phyloP scores from a whole-genome alignment of 148 eudicot species.

The Arctostaphylos glauca region DNA sequence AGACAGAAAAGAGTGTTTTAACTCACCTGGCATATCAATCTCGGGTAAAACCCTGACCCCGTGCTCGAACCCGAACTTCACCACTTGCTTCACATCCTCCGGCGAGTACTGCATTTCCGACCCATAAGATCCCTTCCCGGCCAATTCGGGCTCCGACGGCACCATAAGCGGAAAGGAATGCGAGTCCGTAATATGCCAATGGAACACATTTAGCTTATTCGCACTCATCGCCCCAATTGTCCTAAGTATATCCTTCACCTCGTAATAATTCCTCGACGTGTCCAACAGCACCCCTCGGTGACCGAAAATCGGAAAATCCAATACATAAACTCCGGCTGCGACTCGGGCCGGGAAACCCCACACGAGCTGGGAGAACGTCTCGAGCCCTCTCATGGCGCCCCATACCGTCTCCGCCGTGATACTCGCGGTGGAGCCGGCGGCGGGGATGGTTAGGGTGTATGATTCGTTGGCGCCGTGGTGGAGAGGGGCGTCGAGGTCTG shows the following conservation, averaged over 20 bases:
- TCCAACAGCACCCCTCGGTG: slow-evolving; percentile 83
- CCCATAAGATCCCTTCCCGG: slow-evolving; percentile 66
- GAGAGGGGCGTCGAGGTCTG: slow-evolving; percentile 35
- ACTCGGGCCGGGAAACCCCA: slow-evolving; percentile 30
- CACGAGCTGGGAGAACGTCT: slow-evolving; percentile 56
- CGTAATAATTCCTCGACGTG: slow-evolving; percentile 71
- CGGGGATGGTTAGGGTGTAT: slow-evolving; percentile 57
- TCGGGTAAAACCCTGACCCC: slow-evolving; percentile 92
- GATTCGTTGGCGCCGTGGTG: slow-evolving; percentile 71
- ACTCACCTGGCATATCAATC: slow-evolving; percentile 85
- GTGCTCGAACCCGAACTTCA: slow-evolving; percentile 69
- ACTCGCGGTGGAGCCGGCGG: slow-evolving; percentile 29
- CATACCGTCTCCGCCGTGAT: slow-evolving; percentile 58
- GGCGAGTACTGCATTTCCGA: slow-evolving; percentile 58
- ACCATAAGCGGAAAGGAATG: slow-evolving; percentile 83
- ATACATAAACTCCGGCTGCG: slow-evolving; percentile 47
- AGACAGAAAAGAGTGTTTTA: background rate
- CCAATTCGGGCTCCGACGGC: slow-evolving; percentile 65
- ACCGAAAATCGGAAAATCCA: slow-evolving; percentile 53
- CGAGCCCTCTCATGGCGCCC: slow-evolving; percentile 95
- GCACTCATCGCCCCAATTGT: slow-evolving; percentile 66
- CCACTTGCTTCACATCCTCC: slow-evolving; percentile 59
- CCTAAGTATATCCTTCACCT: slow-evolving; percentile 54
- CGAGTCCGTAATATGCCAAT: slow-evolving; percentile 92
- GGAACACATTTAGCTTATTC: slow-evolving; percentile 88